phyloP scores from a whole-genome alignment of 1,284 basidiomycete species.

The Apiotrichum sp. region DNA sequence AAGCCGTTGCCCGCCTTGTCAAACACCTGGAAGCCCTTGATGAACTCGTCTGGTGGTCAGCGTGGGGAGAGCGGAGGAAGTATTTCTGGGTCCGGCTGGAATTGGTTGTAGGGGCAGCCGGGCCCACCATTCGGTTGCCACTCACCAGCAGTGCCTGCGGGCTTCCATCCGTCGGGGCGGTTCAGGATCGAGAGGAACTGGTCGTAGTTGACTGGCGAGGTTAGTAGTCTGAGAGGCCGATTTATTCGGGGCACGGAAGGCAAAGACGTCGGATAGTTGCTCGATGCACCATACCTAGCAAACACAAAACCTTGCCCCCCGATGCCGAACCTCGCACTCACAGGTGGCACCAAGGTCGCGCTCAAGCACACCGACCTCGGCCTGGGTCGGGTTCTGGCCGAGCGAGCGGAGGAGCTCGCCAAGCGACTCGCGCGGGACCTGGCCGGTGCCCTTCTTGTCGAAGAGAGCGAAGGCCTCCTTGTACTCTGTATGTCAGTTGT shows the following conservation, averaged over 20 bases:
- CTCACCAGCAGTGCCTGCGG: slow-evolving; percentile 81
- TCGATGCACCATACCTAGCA: too few relatives aligned
- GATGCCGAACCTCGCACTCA: slow-evolving; percentile 17
- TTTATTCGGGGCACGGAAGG: too few relatives aligned
- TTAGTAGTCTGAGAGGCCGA: not conserved
- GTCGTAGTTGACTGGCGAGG: slow-evolving; percentile 69
- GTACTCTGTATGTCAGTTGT: slow-evolving; percentile 59
- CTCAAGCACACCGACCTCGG: slow-evolving; percentile 82
- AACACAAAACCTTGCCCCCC: too few relatives aligned
- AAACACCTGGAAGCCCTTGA: slow-evolving; percentile 98
- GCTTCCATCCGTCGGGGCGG: slow-evolving; percentile 93
- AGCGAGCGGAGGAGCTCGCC: slow-evolving; percentile 93
- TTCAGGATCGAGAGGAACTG: slow-evolving; percentile 87
- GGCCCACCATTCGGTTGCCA: slow-evolving; percentile 5
- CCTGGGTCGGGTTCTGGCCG: slow-evolving; percentile 97
- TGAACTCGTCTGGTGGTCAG: slow-evolving; percentile 75
- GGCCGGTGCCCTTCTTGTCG: slow-evolving; percentile 90
- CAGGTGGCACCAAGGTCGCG: slow-evolving; percentile 51
- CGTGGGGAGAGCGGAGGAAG: too few relatives aligned
- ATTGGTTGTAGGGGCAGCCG: too few relatives aligned
- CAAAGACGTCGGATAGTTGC: too few relatives aligned
- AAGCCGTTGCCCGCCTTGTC: slow-evolving; percentile 97
- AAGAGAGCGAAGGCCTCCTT: slow-evolving; percentile 96
- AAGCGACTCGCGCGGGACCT: slow-evolving; percentile 77
- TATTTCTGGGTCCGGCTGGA: too few relatives aligned